phyloP scores from a whole-genome alignment of 345 rosid genomes.

The Acer negundo region DNA sequence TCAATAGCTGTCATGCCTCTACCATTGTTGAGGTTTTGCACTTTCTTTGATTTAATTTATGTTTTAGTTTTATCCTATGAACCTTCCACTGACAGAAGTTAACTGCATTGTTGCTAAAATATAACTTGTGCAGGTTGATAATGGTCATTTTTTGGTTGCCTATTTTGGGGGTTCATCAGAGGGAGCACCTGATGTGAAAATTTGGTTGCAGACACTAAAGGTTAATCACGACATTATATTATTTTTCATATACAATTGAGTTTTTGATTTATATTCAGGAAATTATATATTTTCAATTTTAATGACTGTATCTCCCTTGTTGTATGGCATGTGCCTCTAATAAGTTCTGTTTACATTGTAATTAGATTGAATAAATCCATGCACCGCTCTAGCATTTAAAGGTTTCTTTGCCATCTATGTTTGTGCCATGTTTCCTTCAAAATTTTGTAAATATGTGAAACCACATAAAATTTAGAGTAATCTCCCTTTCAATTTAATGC shows the following conservation, averaged over 20 bases:
- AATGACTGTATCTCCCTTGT: background rate
- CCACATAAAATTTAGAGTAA: background rate
- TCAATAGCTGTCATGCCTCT: slow-evolving; percentile 88
- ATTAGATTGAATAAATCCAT: background rate
- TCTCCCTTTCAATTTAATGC: background rate
- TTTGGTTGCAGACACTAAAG: slow-evolving; percentile 68
- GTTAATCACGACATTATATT: slow-evolving; percentile 23
- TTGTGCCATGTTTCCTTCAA: background rate
- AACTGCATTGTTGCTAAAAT: background rate
- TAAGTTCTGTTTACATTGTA: background rate
- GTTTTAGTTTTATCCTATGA: background rate
- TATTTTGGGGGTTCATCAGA: slow-evolving; percentile 63
- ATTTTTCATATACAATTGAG: background rate
- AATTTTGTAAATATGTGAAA: background rate
- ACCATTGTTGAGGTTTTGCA: slow-evolving; percentile 75
- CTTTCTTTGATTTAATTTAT: background rate
- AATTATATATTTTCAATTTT: background rate
- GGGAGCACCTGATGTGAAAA: slow-evolving; percentile 69
- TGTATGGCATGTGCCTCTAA: background rate
- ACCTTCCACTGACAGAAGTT: slow-evolving; percentile 8
- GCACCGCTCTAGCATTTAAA: background rate
- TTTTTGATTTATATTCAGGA: background rate
- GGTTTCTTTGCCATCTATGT: background rate
- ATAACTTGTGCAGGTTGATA: slow-evolving; percentile 47
- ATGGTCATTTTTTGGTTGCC: slow-evolving; percentile 76